These are phyloP conservation scores for Aspergillus heteromorphus DNA, from an alignment of 495 filamentous ascomycete species.

Conservation along the genomic window DNA sequence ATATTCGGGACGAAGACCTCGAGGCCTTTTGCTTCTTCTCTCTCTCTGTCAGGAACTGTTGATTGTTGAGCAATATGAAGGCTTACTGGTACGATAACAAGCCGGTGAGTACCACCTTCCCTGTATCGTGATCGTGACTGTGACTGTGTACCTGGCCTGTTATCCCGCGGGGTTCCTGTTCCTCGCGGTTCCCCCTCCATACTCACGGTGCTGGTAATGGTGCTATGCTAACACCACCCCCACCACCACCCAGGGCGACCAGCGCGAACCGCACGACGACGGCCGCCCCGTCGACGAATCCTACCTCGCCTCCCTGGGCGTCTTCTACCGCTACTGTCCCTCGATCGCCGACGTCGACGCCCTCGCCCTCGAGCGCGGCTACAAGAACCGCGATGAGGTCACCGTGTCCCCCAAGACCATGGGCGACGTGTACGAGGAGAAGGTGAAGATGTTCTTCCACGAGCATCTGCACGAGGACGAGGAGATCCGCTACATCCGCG, in stretches of 20 bases:
- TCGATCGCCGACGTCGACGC: slow-evolving; percentile 59
- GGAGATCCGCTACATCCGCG: slow-evolving; percentile 95
- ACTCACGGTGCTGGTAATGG: too few species aligned
- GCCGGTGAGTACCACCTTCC: slow-evolving; percentile 54
- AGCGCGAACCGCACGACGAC: slow-evolving; percentile 85
- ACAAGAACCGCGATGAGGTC: slow-evolving; percentile 94
- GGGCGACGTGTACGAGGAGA: slow-evolving; percentile 75
- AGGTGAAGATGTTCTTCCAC: slow-evolving; percentile 87
- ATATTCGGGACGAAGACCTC: background rate
- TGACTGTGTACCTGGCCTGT: too few species aligned
- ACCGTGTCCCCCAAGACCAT: slow-evolving; percentile 81
- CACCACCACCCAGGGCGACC: slow-evolving; percentile 60
- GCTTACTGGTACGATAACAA: slow-evolving; percentile 80
- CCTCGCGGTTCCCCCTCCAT: too few species aligned
- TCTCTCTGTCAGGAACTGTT: background rate
- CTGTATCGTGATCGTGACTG: too few species aligned
- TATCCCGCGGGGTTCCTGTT: too few species aligned
- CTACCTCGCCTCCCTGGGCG: slow-evolving; percentile 68
- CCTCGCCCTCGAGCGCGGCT: slow-evolving; percentile 69
- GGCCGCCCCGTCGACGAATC: slow-evolving; percentile 54
- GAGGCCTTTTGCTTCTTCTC: background rate
- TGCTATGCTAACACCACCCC: too few species aligned
- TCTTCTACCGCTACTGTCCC: slow-evolving; percentile 68
- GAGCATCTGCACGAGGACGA: slow-evolving; percentile 98
- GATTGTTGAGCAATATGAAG: slow-evolving; percentile 53